Conservation (phyloP, 345 rosid species). For the Conringia planisiliqua region DNA sequence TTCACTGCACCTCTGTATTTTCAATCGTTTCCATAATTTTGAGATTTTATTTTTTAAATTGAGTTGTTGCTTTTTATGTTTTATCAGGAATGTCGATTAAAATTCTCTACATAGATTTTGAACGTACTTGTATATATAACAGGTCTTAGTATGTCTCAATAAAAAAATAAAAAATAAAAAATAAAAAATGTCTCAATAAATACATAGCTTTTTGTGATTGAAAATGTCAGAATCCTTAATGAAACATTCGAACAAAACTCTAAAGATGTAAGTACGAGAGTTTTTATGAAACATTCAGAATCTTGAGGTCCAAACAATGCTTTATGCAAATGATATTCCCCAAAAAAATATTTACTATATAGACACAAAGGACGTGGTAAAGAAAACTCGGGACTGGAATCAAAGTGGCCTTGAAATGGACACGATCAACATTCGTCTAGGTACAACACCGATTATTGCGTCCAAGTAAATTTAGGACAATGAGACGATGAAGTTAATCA, state of each 20-base stretch:
- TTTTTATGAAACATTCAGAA: not conserved
- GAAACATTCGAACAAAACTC: not conserved
- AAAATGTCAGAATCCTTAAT: not conserved
- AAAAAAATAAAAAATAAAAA: too few relatives aligned
- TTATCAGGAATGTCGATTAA: not conserved
- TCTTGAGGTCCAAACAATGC: not conserved
- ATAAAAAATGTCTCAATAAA: too few relatives aligned
- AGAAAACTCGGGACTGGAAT: not conserved
- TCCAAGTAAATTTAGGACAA: not conserved
- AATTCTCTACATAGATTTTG: not conserved
- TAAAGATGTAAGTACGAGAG: not conserved
- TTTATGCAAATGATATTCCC: not conserved
- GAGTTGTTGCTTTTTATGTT: not conserved
- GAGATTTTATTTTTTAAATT: not conserved
- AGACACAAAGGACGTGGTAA: too few relatives aligned
- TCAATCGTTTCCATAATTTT: not conserved
- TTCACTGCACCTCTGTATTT: constrained; percentile 16
- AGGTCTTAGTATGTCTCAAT: not conserved
- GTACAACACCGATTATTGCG: not conserved
- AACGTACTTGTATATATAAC: not conserved
- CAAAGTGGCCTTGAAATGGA: not conserved
- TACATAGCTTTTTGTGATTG: too few relatives aligned
- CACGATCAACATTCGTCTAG: not conserved
- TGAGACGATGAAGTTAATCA: not conserved
- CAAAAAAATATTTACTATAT: too few relatives aligned